Evolutionary conservation across 768 basidiomycete species (phyloP), one percentile per base, ranked within the genome.

Genomic region (Epithele typhae): DNA sequence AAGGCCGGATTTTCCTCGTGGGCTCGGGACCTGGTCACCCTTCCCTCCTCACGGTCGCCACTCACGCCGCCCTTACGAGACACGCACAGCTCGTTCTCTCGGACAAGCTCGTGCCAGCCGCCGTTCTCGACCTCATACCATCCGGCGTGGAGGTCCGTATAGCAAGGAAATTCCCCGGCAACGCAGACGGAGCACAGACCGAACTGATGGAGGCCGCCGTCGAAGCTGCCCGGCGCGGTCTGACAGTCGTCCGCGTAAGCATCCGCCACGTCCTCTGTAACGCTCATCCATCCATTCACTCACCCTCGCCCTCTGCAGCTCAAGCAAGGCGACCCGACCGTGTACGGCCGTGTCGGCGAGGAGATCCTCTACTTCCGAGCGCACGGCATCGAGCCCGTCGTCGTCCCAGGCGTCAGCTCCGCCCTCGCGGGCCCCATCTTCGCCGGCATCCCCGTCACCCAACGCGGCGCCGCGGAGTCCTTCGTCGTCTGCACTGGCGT

Each of bases 11-110:
- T 45, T 70, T 91, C 35, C 82, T 99, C 14, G 84, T 93, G 23
- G 94, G 96, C 3, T 95, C 93, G 12, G 96, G 96, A 2, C 93
- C 96, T 1, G 96, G 96, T 4, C 92, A 95, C 53, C 92, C 95
- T 0, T 86, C 88, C 3, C 77, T 99, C 15, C 81, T 99, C 42
- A 97, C 96, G 1, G 67, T 89, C 7, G 90, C 93, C 1, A 89
- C 93, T 0, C 88, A 89, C 55, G 76, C 74, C 15, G 81, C 87
- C 0, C 77, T 99, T 35, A 91, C 88, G 1, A 73, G 76, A 45
- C 74, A 81, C 23, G 91, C 93, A 1, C 84, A 95, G 53, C 71
- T 96, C 21, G 90, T 98, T 10, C 79, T 99, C 11, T 89, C 92
- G 12, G 96, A 99, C 69, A 99, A 99, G 59, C 86, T 99, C 23